Conservation (phyloP, 2,329 filamentous ascomycete genomes). For the Alternaria solani region DNA sequence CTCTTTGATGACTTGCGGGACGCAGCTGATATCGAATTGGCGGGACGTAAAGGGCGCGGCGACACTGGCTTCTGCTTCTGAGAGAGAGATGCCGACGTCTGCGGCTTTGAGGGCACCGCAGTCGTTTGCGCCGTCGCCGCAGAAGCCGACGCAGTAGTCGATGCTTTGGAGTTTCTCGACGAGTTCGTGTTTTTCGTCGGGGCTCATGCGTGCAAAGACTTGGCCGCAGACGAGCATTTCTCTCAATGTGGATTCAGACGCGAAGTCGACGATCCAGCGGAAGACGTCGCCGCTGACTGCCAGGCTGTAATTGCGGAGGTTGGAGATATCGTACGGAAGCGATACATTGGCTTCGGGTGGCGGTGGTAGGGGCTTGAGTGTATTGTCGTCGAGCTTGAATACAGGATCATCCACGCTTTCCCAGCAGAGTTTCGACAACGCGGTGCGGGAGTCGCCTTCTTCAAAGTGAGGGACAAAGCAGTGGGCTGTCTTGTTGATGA, state of each 20-base stretch:
- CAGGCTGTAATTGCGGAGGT: conserved; percentile 83
- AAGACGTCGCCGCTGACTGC: conserved; percentile 94
- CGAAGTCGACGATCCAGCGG: conserved; percentile 94
- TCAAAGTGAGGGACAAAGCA: conserved; percentile 93
- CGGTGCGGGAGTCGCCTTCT: conserved; percentile 77
- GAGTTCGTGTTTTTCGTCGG: conserved; percentile 96
- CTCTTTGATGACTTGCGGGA: conserved; percentile 90
- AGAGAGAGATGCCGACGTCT: conserved; percentile 95
- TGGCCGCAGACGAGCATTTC: conserved; percentile 90
- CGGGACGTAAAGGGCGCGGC: conserved; percentile 97
- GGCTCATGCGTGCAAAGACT: conserved; percentile 98
- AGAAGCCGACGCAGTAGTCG: conserved; percentile 95
- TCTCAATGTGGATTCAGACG: conserved; percentile 78
- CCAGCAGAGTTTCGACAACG: conserved; percentile 80
- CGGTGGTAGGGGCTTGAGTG: conserved; percentile 77
- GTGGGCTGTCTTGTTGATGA: conserved; percentile 81
- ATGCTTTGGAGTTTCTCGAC: conserved; percentile 97
- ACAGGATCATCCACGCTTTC: conserved; percentile 91
- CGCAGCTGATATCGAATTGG: conserved; percentile 95
- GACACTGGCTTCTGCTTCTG: conserved; percentile 95
- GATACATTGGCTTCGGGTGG: conserved; percentile 79
- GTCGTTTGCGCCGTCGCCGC: conserved; percentile 96
- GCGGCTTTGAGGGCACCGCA: conserved; percentile 96
- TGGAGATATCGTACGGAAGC: conserved; percentile 82
- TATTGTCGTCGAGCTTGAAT: conserved; percentile 79